A percentile compares a stretch with the other conserved stretches of the same genome.
phyloP scores from a whole-genome alignment of 2,329 filamentous ascomycete genomes.

The Cercospora sesami region DNA sequence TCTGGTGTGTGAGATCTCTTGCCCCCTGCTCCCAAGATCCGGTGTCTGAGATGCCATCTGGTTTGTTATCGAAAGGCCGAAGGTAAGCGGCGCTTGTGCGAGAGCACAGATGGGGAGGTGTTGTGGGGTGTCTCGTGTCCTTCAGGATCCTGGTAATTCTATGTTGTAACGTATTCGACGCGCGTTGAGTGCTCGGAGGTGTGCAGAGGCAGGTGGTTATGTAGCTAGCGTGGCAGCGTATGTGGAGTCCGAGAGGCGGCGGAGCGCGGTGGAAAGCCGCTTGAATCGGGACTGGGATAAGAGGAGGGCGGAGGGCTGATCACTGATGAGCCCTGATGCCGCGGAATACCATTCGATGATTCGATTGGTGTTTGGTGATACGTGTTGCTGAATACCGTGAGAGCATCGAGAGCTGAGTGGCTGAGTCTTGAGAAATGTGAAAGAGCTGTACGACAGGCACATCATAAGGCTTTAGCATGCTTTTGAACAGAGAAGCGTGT shows the following conservation, averaged over 20 bases:
- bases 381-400: not conserved
- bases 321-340: not conserved
- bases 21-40: not conserved
- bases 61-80: not conserved
- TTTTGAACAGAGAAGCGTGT: not conserved
- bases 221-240: not conserved
- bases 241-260: not conserved
- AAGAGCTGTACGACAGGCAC: not conserved
- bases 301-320: not conserved
- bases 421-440: not conserved
- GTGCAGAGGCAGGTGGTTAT: not conserved
- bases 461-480: not conserved
- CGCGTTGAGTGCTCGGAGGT: not conserved
- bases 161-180: not conserved
- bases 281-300: not conserved
- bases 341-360: not conserved
- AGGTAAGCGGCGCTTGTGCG: constrained; percentile 8
- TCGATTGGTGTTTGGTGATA: not conserved
- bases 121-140: not conserved
- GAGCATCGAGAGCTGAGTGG: not conserved
- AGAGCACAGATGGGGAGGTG: constrained; percentile 7
- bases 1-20: not conserved
- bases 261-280: not conserved
- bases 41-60: not conserved
- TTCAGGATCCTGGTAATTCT: not conserved